Base-by-base conservation (phyloP, 2,329 filamentous ascomycete species). In the Atkinsonella hypoxylon region DNA sequence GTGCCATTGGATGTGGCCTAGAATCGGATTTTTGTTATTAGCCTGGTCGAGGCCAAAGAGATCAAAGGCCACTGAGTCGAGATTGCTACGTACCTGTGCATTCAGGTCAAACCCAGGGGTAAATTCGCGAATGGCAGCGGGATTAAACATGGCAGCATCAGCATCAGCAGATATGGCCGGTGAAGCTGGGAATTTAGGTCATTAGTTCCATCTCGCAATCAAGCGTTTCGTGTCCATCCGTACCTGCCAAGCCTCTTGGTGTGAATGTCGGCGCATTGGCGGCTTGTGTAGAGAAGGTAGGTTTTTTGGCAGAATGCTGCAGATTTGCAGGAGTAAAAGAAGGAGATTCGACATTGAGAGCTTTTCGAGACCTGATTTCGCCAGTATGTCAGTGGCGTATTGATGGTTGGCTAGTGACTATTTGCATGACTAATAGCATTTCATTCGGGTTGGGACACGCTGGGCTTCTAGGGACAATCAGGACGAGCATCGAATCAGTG, bases 321-420 rank as follows among this genome's bases (percentile, higher is more conserved):
- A 69, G 59, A 52, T 65, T 70, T 13, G 79, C 72, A 6, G 91
- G 91, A 0, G 89, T 96, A 66, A 98, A 98, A 45, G 91, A 88
- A 12, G 93, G 91, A 9, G 93, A 97, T 62, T 97, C 93, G 62
- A 95, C 93, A 67, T 95, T 98, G 58, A 98, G 76, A 30, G 85
- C 75, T 67, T 89, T 93, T 68, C 88, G 89, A 22, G 72, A 63
- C 53, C 74, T 76, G 53, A 53, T 42, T 32, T 22, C 40, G 32
- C 26, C 26, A 31, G 15, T n/a, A 43, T 32, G 40, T 53, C 18
- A 50, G 32, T 32, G 30, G 34, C 22, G 49, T 42, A 49, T 48
- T 36, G 15, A 36, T 36, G 15, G 15, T 36, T 26, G 26, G 26
- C 26, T 26, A 26, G 26, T 26, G 26, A 26, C 26, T 7, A 26